phyloP scores from a whole-genome alignment of 208 protist species.

The Wallacemonas collosoma region DNA sequence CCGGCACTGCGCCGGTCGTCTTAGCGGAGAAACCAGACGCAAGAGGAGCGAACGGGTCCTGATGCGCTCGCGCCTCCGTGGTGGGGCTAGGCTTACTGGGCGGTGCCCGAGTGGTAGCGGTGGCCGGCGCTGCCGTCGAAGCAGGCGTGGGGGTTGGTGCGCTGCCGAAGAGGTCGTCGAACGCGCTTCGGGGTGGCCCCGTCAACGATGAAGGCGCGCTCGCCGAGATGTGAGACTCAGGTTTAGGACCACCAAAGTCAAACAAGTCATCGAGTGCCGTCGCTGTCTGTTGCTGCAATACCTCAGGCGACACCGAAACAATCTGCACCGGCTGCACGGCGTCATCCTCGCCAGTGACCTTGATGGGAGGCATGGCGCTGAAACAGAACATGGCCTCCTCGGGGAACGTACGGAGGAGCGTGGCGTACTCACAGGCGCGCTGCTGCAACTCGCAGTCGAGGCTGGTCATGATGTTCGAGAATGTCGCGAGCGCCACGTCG shows the following conservation, averaged over 20 bases:
- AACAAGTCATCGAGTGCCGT: slow-evolving; percentile 77
- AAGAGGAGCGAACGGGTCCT: slow-evolving; percentile 7
- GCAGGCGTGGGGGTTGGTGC: neutral
- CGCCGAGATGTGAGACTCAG: slow-evolving; percentile 1
- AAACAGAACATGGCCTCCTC: slow-evolving; percentile 79
- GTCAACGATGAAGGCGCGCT: neutral
- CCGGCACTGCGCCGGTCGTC: neutral
- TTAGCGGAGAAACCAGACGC: neutral
- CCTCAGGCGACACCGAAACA: slow-evolving; percentile 49
- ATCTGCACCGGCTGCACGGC: slow-evolving; percentile 63
- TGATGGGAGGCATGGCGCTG: slow-evolving; percentile 82
- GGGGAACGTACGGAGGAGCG: slow-evolving; percentile 75
- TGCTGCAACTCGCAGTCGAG: slow-evolving; percentile 95
- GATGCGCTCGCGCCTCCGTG: neutral
- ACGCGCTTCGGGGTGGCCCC: neutral
- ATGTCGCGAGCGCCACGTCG: slow-evolving; percentile 45
- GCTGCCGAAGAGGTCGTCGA: slow-evolving; percentile 9
- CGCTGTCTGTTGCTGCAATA: slow-evolving; percentile 54
- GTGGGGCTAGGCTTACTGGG: neutral
- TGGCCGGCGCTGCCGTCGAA: slow-evolving; percentile 1
- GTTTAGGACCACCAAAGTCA: slow-evolving; percentile 39
- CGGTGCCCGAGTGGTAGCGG: neutral
- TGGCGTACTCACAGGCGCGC: slow-evolving; percentile 91
- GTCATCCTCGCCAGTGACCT: slow-evolving; percentile 19
- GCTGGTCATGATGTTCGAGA: slow-evolving; percentile 61